Conservation (phyloP, 2,329 filamentous ascomycete species). For the Arthrobotrys sinensis region DNA sequence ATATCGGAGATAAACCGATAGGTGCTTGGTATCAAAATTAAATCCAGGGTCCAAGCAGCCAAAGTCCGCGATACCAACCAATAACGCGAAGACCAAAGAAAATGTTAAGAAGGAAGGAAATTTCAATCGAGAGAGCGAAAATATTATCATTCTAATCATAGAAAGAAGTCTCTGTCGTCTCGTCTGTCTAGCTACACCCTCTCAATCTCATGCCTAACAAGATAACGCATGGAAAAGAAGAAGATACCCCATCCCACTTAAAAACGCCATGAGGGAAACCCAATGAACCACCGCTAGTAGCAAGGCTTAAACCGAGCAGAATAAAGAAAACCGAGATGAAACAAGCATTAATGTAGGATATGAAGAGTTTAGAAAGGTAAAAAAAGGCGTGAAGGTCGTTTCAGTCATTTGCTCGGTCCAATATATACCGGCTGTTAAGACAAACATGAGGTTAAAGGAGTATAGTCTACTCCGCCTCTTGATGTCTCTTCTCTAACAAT, state of each 20-base stretch:
- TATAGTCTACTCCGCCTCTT: slow-evolving; percentile 70
- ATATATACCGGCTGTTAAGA: slow-evolving; percentile 6
- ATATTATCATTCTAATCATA: slow-evolving; percentile 20
- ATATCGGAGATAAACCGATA: too few species aligned
- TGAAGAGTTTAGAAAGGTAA: not conserved
- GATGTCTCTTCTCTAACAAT: slow-evolving; percentile 76
- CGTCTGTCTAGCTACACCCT: slow-evolving; percentile 27
- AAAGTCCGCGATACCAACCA: not conserved
- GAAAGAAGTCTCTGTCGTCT: slow-evolving; percentile 12
- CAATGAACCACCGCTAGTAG: slow-evolving; percentile 20
- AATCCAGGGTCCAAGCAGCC: not conserved
- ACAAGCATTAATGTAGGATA: slow-evolving; percentile 10
- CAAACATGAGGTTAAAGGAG: slow-evolving; percentile 8
- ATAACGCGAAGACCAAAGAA: not conserved
- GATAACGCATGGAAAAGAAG: slow-evolving; percentile 14
- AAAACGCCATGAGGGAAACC: slow-evolving; percentile 31
- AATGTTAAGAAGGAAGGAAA: not conserved
- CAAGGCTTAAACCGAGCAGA: slow-evolving; percentile 29
- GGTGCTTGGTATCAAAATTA: not conserved
- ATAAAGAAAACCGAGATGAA: slow-evolving; percentile 12
- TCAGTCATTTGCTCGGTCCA: slow-evolving; percentile 31
- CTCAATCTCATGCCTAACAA: slow-evolving; percentile 13
- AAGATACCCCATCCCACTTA: slow-evolving; percentile 11
- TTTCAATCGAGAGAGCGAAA: slow-evolving; percentile 23
- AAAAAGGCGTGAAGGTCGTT: slow-evolving; percentile 30